Percentiles rank a stretch among this genome's conserved stretches.
phyloP scores from a whole-genome alignment of 192 early-diverging fungal species.

The Glomus cerebriforme region DNA sequence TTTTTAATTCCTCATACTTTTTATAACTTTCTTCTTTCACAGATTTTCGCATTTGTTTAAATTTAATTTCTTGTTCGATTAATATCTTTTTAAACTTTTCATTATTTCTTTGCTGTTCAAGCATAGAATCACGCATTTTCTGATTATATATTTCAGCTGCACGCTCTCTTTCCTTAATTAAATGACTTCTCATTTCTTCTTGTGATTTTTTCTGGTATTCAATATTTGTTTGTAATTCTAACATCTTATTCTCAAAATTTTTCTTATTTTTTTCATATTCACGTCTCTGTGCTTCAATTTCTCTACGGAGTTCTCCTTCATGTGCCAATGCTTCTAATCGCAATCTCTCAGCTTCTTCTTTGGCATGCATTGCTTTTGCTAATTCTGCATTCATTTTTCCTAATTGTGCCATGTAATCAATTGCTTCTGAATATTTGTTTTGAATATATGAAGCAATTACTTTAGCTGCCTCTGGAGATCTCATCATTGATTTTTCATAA shows the following conservation, averaged over 20 bases:
- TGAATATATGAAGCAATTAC: background rate
- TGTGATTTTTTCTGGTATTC: background rate
- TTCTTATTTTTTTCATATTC: background rate
- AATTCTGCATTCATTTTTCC: background rate
- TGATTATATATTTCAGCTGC: background rate
- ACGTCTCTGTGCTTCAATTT: background rate
- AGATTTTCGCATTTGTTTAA: background rate
- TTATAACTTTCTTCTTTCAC: background rate
- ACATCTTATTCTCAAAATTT: background rate
- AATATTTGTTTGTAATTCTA: background rate
- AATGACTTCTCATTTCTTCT: background rate
- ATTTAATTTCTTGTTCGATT: background rate
- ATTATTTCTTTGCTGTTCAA: background rate
- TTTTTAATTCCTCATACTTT: background rate
- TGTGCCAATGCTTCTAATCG: background rate
- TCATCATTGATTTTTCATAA: background rate
- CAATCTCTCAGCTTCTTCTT: background rate
- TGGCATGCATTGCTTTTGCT: background rate
- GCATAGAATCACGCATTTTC: background rate
- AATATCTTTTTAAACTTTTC: background rate
- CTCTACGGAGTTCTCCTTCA: background rate
- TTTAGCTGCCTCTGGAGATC: background rate
- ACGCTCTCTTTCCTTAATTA: background rate
- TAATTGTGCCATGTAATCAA: background rate
- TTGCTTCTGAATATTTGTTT: background rate